These are phyloP conservation scores for Colletotrichum costaricense DNA, from an alignment of 2,329 filamentous ascomycete species.

Conservation along the genomic window DNA sequence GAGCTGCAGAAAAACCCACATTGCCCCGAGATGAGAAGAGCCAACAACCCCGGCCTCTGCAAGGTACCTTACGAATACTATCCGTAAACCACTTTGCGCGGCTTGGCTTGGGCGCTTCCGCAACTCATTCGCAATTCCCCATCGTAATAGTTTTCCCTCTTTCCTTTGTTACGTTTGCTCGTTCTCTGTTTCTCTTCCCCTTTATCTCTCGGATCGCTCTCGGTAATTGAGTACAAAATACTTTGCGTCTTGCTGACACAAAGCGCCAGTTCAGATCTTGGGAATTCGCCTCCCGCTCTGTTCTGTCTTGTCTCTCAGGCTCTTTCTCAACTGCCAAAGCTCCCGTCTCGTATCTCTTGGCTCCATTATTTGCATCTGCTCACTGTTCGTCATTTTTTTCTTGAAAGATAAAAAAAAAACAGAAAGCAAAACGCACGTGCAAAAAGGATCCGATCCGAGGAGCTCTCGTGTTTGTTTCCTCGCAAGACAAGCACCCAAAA, in stretches of 20 bases:
- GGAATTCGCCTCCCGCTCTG: conserved; percentile 1
- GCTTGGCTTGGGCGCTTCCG: conserved; percentile 10
- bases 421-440: background rate
- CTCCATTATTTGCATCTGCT: background rate
- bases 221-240: background rate
- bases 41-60: conserved; percentile 5
- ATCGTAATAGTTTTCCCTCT: background rate
- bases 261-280: background rate
- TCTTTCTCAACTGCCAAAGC: conserved; percentile 1
- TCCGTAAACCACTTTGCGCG: background rate
- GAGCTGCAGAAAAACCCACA: background rate
- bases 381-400: background rate
- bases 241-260: background rate
- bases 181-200: background rate
- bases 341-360: background rate
- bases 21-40: conserved; percentile 1
- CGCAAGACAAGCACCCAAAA: too few species aligned
- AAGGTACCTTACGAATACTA: background rate
- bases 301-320: background rate
- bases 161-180: background rate
- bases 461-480: background rate
- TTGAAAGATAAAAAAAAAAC: background rate
- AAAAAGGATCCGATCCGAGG: background rate
- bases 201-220: background rate
- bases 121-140: background rate